These are phyloP conservation scores for Penicillium sp. DNA, from an alignment of 2,329 filamentous ascomycete genomes.

Conservation along the genomic window DNA sequence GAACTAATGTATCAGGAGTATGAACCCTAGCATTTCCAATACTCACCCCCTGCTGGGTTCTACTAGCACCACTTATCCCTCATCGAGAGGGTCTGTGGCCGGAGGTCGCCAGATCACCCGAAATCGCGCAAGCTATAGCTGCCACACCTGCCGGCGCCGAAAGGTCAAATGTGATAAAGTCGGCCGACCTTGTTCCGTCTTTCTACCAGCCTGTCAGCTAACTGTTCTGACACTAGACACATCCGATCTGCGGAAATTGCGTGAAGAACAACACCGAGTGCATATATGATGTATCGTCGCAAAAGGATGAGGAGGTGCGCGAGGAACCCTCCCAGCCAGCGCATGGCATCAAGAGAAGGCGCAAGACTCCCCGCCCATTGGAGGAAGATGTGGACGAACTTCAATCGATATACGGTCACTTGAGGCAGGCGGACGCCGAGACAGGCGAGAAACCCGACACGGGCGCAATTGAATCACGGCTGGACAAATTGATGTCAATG, in stretches of 20 bases:
- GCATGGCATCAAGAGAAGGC: slow-evolving; percentile 40
- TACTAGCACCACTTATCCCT: slow-evolving; percentile 4
- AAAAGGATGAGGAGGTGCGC: slow-evolving; percentile 23
- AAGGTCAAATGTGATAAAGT: slow-evolving; percentile 52
- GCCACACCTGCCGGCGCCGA: slow-evolving; percentile 47
- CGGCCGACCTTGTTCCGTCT: background rate
- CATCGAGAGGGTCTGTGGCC: slow-evolving; percentile 20
- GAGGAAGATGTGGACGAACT: slow-evolving; percentile 37
- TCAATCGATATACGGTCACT: slow-evolving; percentile 33
- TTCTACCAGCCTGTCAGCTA: background rate
- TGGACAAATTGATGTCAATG: slow-evolving; percentile 48
- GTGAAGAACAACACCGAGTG: slow-evolving; percentile 46
- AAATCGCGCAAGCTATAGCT: slow-evolving; percentile 50
- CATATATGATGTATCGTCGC: slow-evolving; percentile 40
- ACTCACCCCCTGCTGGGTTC: slow-evolving; percentile 9
- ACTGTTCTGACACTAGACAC: slow-evolving; percentile 33
- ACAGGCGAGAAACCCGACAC: slow-evolving; percentile 30
- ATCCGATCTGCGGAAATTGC: slow-evolving; percentile 50
- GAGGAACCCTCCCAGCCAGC: slow-evolving; percentile 14
- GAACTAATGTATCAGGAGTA: slow-evolving; percentile 5
- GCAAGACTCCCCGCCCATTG: slow-evolving; percentile 28
- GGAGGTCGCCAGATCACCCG: slow-evolving; percentile 48
- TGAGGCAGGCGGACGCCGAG: slow-evolving; percentile 27
- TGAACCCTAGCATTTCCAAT: slow-evolving; percentile 16
- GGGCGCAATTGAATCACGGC: slow-evolving; percentile 44